Evolutionary conservation across 2,329 filamentous ascomycete species (phyloP).

Genomic region (Neofusicoccum kwambonambiense): DNA sequence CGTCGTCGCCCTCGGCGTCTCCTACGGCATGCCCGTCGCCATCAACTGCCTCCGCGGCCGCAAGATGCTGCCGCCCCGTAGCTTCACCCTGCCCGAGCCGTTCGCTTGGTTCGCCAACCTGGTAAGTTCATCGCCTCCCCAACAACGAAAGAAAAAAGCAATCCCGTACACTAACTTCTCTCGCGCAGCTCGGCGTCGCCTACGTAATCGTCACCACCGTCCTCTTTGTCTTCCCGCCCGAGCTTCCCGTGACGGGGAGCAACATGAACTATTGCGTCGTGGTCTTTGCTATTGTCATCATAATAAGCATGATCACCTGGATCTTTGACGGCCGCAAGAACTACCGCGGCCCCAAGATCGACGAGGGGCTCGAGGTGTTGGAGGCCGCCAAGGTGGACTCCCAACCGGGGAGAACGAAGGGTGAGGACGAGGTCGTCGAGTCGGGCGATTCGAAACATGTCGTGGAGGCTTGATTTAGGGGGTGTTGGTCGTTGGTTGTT

Average conservation of each 20-base stretch:
- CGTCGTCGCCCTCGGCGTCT: slow-evolving; percentile 69
- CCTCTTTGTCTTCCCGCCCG: slow-evolving; percentile 72
- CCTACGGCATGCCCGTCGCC: slow-evolving; percentile 71
- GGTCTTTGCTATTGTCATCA: slow-evolving; percentile 57
- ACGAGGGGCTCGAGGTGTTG: slow-evolving; percentile 44
- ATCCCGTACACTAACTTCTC: background rate
- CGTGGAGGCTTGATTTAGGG: background rate
- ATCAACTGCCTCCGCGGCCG: slow-evolving; percentile 68
- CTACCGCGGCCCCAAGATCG: slow-evolving; percentile 51
- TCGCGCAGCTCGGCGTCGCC: slow-evolving; percentile 51
- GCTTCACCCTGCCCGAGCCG: slow-evolving; percentile 55
- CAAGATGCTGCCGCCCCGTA: slow-evolving; percentile 59
- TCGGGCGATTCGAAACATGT: background rate
- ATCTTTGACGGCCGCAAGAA: slow-evolving; percentile 61
- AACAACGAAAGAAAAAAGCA: background rate
- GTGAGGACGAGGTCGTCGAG: background rate
- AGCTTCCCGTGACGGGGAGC: slow-evolving; percentile 59
- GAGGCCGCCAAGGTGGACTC: slow-evolving; percentile 28
- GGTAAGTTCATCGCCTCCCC: background rate
- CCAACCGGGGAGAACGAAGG: background rate
- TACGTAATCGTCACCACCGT: slow-evolving; percentile 72
- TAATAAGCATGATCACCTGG: slow-evolving; percentile 60
- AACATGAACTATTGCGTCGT: slow-evolving; percentile 68
- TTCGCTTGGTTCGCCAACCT: slow-evolving; percentile 62
- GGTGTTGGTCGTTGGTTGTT: background rate